A percentile compares a stretch with the other conserved stretches of the same genome.
Conservation (phyloP, 176 grass and related monocot species). For the Hyparrhenia diplandra region DNA sequence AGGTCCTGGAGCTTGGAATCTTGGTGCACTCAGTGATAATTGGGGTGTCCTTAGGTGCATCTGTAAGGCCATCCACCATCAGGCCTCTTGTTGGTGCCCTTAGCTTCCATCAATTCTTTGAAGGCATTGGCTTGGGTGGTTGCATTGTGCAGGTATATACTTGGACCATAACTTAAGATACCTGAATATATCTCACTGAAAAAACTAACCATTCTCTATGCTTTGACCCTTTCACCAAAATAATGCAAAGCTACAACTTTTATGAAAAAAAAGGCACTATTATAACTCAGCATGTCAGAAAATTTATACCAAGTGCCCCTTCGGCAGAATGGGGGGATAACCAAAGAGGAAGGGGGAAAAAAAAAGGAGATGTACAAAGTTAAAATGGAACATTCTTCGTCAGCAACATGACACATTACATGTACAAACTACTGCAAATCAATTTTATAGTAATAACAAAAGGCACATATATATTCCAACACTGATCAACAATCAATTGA, state of each 20-base stretch:
- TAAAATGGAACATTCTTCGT: background rate
- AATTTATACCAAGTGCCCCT: background rate
- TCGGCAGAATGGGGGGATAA: background rate
- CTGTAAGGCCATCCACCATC: conserved; percentile 65
- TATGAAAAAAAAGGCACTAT: background rate
- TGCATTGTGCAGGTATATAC: conserved; percentile 82
- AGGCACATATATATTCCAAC: conserved; percentile 10
- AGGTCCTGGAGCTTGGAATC: conserved; percentile 95
- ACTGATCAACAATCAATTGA: background rate
- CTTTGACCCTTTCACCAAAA: background rate
- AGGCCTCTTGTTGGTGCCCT: conserved; percentile 86
- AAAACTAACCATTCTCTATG: conserved; percentile 5
- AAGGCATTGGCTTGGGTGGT: conserved; percentile 91
- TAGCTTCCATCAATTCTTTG: conserved; percentile 99
- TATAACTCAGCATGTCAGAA: background rate
- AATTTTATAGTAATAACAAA: background rate
- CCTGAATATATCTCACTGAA: conserved; percentile 14
- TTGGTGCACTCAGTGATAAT: conserved; percentile 95
- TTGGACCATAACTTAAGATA: background rate
- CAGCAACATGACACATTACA: background rate
- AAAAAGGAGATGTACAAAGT: background rate
- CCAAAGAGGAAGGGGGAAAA: background rate
- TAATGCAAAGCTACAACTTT: background rate
- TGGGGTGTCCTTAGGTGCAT: conserved; percentile 85
- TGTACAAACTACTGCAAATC: background rate